Evolutionary conservation across 768 basidiomycete genomes (phyloP), one percentile per base, ranked within the genome.

Genomic region (Cyclocybe cylindracea): DNA sequence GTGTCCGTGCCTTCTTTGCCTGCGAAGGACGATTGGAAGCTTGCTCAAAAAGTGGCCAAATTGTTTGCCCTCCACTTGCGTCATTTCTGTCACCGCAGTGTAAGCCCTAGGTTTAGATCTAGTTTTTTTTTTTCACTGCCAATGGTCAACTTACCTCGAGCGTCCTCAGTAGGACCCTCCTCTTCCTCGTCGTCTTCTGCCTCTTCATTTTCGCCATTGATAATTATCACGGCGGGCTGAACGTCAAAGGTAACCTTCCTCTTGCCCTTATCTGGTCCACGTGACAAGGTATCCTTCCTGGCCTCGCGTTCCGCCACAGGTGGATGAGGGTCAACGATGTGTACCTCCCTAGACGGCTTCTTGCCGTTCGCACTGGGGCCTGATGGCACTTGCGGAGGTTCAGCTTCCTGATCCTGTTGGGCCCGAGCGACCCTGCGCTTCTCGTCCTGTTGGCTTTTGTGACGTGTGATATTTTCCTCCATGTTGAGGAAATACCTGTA

Each of bases 171-270:
- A 16, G 16, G 16, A 16, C 16, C 70, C 34, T 69, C 54, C 35
- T 61, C 61, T 35, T 57, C 63, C 36, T 48, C 49, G 34, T 55
- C 44, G 35, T 60, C 61, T 18, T 62, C 66, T 49, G 70, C 68
- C 39, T 66, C 69, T 38, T 65, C 66, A 38, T 63, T 61, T 49
- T 68, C 69, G 33, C 66, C 68, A 13, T 69, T 60, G 54, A 78
- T 78, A 14, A 78, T 72, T 19, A 76, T 68, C 10, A 79, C 76
- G 35, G 75, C 82, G 14, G 84, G 79, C 61, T 85, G 72, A 44
- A 86, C 79, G 56, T 90, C 80, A 60, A 91, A 91, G 7, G 86
- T 88, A 29, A 91, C 86, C 65, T 83, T 87, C 54, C 82, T 75
- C 66, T 84, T 88, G 44, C 76, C 73, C 72, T 87, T 72, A 39